Conservation (phyloP, 2,329 filamentous ascomycete genomes). For the Thermothelomyces thermophilus region DNA sequence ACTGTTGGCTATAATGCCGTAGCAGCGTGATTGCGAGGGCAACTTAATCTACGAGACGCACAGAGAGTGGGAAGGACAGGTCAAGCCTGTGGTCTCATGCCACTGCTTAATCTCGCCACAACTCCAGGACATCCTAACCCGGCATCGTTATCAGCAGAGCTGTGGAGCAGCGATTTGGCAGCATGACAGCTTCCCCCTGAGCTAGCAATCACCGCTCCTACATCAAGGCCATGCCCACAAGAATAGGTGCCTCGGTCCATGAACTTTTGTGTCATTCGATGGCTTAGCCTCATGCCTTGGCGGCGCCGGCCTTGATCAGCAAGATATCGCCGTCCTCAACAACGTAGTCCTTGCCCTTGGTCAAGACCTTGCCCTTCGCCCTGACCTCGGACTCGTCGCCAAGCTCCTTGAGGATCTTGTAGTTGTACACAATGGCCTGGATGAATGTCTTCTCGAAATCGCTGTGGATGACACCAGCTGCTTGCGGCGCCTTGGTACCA, state of each 20-base stretch:
- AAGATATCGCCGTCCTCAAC: constrained; percentile 77
- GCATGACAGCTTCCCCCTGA: no score
- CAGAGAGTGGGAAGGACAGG: no score
- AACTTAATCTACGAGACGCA: no score
- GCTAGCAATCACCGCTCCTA: no score
- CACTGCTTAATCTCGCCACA: no score
- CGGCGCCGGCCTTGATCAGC: constrained; percentile 84
- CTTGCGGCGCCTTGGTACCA: constrained; percentile 94
- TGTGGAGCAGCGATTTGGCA: no score
- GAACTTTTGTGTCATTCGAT: constrained; percentile 15
- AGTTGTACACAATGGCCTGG: constrained; percentile 93
- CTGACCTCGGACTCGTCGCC: constrained; percentile 82
- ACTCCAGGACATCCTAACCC: no score
- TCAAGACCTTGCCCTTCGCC: constrained; percentile 93
- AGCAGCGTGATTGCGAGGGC: no score
- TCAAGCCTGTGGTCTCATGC: no score
- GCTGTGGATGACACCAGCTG: constrained; percentile 94
- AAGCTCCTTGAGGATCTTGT: constrained; percentile 67
- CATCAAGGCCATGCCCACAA: not conserved
- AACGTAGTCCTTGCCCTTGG: constrained; percentile 96
- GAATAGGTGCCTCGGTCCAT: not conserved
- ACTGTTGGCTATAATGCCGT: no score
- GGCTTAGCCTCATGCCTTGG: constrained; percentile 50
- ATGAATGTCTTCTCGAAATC: constrained; percentile 99
- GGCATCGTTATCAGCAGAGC: no score